Evolutionary conservation across 495 filamentous ascomycete genomes (phyloP).

Genomic region (Penicillium soppii): DNA sequence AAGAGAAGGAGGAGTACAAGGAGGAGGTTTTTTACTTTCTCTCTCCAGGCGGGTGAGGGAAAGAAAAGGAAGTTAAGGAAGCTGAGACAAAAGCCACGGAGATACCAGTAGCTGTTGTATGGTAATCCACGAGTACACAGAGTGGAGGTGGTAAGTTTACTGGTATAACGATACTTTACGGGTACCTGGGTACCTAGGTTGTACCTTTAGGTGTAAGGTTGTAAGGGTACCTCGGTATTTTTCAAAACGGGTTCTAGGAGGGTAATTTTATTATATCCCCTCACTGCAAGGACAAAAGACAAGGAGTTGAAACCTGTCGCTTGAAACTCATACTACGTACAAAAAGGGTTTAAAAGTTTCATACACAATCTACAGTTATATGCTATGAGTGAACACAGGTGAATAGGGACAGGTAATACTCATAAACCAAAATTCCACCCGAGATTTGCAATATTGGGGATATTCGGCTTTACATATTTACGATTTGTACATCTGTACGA

Average conservation of each 20-base stretch:
- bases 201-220: no score
- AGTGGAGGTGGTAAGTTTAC: slow-evolving; percentile 26
- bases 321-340: not conserved
- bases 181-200: not conserved
- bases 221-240: not conserved
- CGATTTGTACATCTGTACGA: no score
- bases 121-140: slow-evolving; percentile 22
- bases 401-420: no score
- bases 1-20: slow-evolving; percentile 38
- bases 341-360: not conserved
- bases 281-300: slow-evolving; percentile 24
- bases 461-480: no score
- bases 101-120: slow-evolving; percentile 28
- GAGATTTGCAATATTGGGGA: no score
- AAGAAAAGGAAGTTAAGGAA: slow-evolving; percentile 38
- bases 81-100: slow-evolving; percentile 39
- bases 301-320: slow-evolving; percentile 18
- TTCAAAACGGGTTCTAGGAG: no score
- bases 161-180: not conserved
- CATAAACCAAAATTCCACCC: no score
- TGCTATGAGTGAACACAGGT: no score
- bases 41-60: slow-evolving; percentile 52
- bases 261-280: slow-evolving; percentile 7
- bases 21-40: slow-evolving; percentile 39
- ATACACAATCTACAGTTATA: no score